Percentiles rank a stretch among this genome's conserved stretches.
Evolutionary conservation across 2,329 filamentous ascomycete genomes (phyloP).

Genomic region (Aureobasidium sp.): DNA sequence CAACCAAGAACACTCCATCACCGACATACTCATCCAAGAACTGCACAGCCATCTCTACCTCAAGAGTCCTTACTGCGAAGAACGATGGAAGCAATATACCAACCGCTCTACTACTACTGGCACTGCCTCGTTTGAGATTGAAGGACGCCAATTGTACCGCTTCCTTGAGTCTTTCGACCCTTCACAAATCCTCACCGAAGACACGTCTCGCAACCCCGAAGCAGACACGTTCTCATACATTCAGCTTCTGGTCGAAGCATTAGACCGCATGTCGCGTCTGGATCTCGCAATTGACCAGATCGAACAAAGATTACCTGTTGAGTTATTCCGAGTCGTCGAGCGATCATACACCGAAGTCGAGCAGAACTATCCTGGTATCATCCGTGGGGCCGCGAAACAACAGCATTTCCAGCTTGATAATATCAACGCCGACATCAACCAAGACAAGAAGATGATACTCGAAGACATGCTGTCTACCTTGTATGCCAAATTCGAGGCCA

Average conservation of each 20-base stretch:
- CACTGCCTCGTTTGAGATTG: constrained; percentile 27
- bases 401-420: constrained; percentile 39
- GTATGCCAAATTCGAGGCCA: constrained; percentile 95
- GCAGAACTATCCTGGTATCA: constrained; percentile 77
- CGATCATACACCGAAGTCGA: constrained; percentile 93
- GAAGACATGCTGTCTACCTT: constrained; percentile 86
- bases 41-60: constrained; percentile 95
- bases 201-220: constrained; percentile 87
- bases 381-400: constrained; percentile 43
- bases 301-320: constrained; percentile 86
- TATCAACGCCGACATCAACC: constrained; percentile 21
- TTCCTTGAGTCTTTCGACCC: constrained; percentile 51
- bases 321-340: constrained; percentile 87
- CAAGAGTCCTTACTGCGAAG: constrained; percentile 95
- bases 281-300: constrained; percentile 83
- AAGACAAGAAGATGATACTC: constrained; percentile 70
- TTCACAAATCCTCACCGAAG: constrained; percentile 59
- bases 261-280: constrained; percentile 81
- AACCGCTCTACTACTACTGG: constrained; percentile 37
- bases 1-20: constrained; percentile 86
- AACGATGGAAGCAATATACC: constrained; percentile 80
- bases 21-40: constrained; percentile 95
- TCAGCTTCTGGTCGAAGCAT: constrained; percentile 72
- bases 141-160: constrained; percentile 47
- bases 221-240: constrained; percentile 94